Conservation (phyloP, 202 grass and related monocot genomes). For the Saccharum hybrid region DNA sequence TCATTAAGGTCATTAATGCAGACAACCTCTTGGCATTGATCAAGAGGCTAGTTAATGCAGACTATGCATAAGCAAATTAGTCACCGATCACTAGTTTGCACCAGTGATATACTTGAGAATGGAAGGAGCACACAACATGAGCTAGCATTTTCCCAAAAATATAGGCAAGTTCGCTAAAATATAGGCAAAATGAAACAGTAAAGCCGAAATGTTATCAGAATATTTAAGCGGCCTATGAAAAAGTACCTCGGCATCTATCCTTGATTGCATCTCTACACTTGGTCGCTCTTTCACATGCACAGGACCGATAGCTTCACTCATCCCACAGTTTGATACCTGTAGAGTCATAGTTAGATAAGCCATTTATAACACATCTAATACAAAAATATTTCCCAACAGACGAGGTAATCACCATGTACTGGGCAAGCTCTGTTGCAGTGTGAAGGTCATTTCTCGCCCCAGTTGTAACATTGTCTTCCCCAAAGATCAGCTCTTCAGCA, state of each 20-base stretch:
- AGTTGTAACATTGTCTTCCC: slow-evolving; percentile 94
- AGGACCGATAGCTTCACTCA: slow-evolving; percentile 91
- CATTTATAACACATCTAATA: slow-evolving; percentile 32
- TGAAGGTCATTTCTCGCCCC: slow-evolving; percentile 96
- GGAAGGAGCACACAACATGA: slow-evolving; percentile 5
- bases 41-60: background rate
- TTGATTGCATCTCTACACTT: slow-evolving; percentile 96
- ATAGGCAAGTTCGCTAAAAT: slow-evolving; percentile 5
- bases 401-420: slow-evolving; percentile 83
- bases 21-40: slow-evolving; percentile 17
- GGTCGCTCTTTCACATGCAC: slow-evolving; percentile 87
- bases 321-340: slow-evolving; percentile 98
- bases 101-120: slow-evolving; percentile 29
- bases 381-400: slow-evolving; percentile 25
- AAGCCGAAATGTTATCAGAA: slow-evolving; percentile 14
- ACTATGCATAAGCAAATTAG: slow-evolving; percentile 19
- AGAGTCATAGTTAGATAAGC: slow-evolving; percentile 36
- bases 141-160: slow-evolving; percentile 22
- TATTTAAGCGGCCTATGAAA: background rate
- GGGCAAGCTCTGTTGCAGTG: slow-evolving; percentile 93
- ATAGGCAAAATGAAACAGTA: slow-evolving; percentile 9
- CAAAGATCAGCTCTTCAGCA: slow-evolving; percentile 98
- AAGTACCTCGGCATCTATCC: slow-evolving; percentile 93
- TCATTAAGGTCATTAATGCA: background rate
- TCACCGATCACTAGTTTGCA: slow-evolving; percentile 18